These are phyloP conservation scores for Kappamyces sp. DNA, from an alignment of 192 early-diverging fungal genomes.

Conservation along the genomic window DNA sequence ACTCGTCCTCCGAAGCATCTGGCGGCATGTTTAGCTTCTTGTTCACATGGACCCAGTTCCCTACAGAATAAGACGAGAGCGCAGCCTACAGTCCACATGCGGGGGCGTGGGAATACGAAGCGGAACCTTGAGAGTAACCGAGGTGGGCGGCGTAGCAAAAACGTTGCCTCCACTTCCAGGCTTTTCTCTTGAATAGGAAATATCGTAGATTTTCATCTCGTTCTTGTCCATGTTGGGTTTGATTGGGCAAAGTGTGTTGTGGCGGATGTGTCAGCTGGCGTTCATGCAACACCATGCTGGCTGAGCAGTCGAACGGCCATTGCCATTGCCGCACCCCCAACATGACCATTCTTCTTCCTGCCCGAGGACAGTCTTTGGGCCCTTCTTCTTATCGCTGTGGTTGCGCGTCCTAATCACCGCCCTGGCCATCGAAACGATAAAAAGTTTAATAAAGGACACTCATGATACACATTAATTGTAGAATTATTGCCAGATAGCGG, in stretches of 20 bases:
- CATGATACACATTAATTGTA: not conserved
- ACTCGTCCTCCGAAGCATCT: constrained; percentile 3
- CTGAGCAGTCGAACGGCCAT: too few species aligned
- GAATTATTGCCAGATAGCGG: constrained; percentile 31
- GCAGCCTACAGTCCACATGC: constrained; percentile 2
- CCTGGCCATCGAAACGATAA: too few species aligned
- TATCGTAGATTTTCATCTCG: constrained; percentile 13
- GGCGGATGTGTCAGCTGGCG: too few species aligned
- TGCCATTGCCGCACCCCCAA: too few species aligned
- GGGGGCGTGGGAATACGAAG: constrained; percentile 14
- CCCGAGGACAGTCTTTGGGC: too few species aligned
- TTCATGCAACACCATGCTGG: too few species aligned
- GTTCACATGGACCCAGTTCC: constrained; percentile 15
- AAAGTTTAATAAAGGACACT: too few species aligned
- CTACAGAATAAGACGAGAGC: not conserved
- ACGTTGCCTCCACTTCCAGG: not conserved
- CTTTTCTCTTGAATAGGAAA: constrained; percentile 10
- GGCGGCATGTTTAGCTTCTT: constrained; percentile 4
- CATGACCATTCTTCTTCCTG: not conserved
- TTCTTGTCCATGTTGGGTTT: constrained; percentile 12
- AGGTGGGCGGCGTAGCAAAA: not conserved
- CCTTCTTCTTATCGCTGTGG: too few species aligned
- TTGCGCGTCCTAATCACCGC: too few species aligned
- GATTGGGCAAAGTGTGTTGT: constrained; percentile 3
- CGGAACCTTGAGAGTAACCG: constrained; percentile 7